Evolutionary conservation across 768 basidiomycete genomes (phyloP), one percentile per base, ranked within the genome.

Genomic region (Tylopilus plumbeoviolaceoides): DNA sequence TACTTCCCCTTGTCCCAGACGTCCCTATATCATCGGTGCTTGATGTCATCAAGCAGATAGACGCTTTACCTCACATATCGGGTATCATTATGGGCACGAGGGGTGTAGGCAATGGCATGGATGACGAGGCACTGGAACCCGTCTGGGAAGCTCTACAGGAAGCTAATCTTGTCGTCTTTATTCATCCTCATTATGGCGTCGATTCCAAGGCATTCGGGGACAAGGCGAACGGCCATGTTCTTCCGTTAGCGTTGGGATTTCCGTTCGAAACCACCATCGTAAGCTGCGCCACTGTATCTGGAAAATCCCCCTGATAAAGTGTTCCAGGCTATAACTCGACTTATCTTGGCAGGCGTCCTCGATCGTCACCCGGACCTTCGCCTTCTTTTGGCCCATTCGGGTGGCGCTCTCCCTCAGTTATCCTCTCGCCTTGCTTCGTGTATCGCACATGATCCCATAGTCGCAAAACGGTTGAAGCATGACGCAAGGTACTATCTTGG

Each of bases 211-310:
- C 80, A 4, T 94, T 88, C 78, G 91, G 91, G 1, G 78, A 83
- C 50, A 81, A 75, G 54, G 79, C 84, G 39, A 93, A 94, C 59
- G 92, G 92, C 0, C 92, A 94, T 58, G 92, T 92, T 36, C 80
- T 95, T 27, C 87, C 91, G 3, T 79, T 94, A 47, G 89, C 90
- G 1, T 76, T 92, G 15, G 91, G 92, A 1, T 94, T 95, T 70
- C 91, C 91, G 3, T 87, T 94, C 61, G 92, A 94, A 72, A 94
- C 91, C 17, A 92, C 92, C 5, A 84, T 83, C 30, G 90, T 91
- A 59, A 65, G 87, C 74, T 39, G 18, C 14, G 14, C 40, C 36
- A 5, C 43, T 47, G 42, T 25, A 15, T 49, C 49, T 50, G 9
- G 20, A 30, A 44, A 8, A 7, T 11, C 18, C 10, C 14, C 33